Conservation (phyloP, 2,329 filamentous ascomycete species). For the Fusarium tricinctum region DNA sequence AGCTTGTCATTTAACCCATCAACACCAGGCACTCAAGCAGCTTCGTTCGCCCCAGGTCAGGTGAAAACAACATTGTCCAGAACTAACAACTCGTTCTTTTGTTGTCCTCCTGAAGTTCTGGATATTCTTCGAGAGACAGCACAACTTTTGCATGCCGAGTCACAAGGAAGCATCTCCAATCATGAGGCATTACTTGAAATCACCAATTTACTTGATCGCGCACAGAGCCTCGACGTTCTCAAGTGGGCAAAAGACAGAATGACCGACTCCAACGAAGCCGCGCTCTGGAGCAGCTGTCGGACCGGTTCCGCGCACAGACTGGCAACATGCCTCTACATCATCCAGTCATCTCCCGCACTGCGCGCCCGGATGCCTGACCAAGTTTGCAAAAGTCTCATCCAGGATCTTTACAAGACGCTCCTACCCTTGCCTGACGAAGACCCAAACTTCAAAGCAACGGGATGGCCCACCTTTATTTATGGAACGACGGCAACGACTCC, state of each 20-base stretch:
- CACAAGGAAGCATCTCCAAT: constrained; percentile 41
- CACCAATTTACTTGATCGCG: constrained; percentile 54
- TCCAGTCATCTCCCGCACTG: constrained; percentile 56
- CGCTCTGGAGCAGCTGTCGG: constrained; percentile 55
- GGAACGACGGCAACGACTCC: constrained; percentile 64
- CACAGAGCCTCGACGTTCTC: constrained; percentile 57
- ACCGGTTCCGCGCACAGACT: constrained; percentile 59
- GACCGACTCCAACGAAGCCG: constrained; percentile 52
- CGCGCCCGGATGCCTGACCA: constrained; percentile 39
- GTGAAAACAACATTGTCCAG: constrained; percentile 55
- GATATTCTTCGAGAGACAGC: constrained; percentile 59
- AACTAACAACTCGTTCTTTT: constrained; percentile 62
- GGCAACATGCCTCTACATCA: constrained; percentile 60
- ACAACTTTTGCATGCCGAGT: constrained; percentile 53
- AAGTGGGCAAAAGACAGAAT: constrained; percentile 57
- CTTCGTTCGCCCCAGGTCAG: constrained; percentile 53
- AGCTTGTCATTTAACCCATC: constrained; percentile 59
- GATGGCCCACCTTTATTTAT: constrained; percentile 69
- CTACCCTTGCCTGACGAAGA: constrained; percentile 63
- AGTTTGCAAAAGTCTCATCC: constrained; percentile 54
- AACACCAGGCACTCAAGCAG: constrained; percentile 47
- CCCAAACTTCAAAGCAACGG: constrained; percentile 67
- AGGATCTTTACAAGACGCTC: constrained; percentile 63
- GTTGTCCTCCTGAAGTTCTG: constrained; percentile 60
- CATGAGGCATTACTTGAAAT: constrained; percentile 48